Base-by-base conservation (phyloP, 768 basidiomycete genomes). In the Grammothele lineata region DNA sequence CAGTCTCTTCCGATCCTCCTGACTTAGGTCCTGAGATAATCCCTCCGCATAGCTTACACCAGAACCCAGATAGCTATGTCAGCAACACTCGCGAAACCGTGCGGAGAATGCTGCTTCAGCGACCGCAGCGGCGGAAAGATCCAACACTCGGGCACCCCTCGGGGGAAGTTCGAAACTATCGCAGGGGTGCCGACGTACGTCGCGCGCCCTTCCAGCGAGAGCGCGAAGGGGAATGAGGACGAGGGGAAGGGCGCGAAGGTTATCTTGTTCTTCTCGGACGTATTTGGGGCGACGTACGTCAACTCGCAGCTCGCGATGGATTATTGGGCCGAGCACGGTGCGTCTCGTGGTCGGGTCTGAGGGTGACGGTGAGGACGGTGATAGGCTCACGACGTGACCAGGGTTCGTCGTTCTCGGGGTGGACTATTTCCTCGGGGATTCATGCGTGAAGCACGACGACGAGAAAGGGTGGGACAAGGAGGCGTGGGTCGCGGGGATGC, bases 341-440 rank as follows among this genome's bases (percentile, higher is more conserved):
- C 35, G 51, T 51, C 7, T 19, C 21, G 26, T 18, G 41, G 8
- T 32, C 18, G 41, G 18, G 6, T 17, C 41, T 0, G 41, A 19
- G 41, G 11, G 12, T 32, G 14, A 22, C 40, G 37, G n/a, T 3
- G 5, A 21, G 15, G 22, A 17, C 17, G 40, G 21, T 42, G 34
- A 48, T 23, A 35, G 19, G n/a, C 4, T 5, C 7, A 1, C 11
- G 19, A 3, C 1, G 19, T 15, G 1, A 2, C 10, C 39, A 83
- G 82, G 82, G 1, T 84, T 74, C 58, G 63, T 68, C 38, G 80
- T 84, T 5, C 62, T 83, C 8, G 80, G 79, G 4, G 61, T 76
- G 38, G 83, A 84, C 50, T 84, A 81, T 62, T 82, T 85, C 65
- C 70, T 80, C 41, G 80, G 82, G 6, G 77, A 83, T 44, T 66